phyloP scores from a whole-genome alignment of 202 grass and related monocot species.

The Musa balbisiana region DNA sequence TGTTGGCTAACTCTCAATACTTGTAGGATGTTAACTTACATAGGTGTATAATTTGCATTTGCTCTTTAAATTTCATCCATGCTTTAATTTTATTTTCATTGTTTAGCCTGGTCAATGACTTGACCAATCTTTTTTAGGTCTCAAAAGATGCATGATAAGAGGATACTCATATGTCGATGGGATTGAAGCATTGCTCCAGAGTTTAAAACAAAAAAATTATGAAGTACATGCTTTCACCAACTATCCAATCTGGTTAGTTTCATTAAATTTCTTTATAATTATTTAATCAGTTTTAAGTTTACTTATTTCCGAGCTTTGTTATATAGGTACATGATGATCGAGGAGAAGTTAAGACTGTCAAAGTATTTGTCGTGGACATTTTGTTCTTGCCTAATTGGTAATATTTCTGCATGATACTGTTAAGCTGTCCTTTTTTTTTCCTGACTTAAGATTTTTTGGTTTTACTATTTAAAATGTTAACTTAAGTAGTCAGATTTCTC shows the following conservation, averaged over 20 bases:
- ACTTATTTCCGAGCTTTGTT: slow-evolving; percentile 33
- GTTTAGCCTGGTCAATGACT: not conserved
- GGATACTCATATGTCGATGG: slow-evolving; percentile 87
- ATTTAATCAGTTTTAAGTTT: not conserved
- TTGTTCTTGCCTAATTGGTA: slow-evolving; percentile 83
- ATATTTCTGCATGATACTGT: slow-evolving; percentile 1
- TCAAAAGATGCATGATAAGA: slow-evolving; percentile 85
- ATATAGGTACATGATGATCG: slow-evolving; percentile 79
- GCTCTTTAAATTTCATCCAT: too few species aligned
- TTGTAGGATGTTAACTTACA: slow-evolving; percentile 11
- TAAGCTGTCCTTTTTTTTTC: slow-evolving; percentile 19
- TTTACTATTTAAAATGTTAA: not conserved
- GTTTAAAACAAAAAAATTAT: slow-evolving; percentile 82
- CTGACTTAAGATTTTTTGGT: not conserved
- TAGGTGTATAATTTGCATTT: not conserved
- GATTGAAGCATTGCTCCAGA: slow-evolving; percentile 58
- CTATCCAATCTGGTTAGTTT: slow-evolving; percentile 85
- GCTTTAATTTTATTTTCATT: too few species aligned
- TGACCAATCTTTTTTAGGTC: slow-evolving; percentile 41
- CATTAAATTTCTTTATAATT: not conserved
- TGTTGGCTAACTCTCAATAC: too few species aligned
- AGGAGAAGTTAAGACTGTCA: slow-evolving; percentile 86
- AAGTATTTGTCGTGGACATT: slow-evolving; percentile 98
- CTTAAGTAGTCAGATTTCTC: not conserved
- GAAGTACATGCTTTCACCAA: slow-evolving; percentile 97